Conservation (phyloP, 805 yeast genomes). For the Starmera quercuum region DNA sequence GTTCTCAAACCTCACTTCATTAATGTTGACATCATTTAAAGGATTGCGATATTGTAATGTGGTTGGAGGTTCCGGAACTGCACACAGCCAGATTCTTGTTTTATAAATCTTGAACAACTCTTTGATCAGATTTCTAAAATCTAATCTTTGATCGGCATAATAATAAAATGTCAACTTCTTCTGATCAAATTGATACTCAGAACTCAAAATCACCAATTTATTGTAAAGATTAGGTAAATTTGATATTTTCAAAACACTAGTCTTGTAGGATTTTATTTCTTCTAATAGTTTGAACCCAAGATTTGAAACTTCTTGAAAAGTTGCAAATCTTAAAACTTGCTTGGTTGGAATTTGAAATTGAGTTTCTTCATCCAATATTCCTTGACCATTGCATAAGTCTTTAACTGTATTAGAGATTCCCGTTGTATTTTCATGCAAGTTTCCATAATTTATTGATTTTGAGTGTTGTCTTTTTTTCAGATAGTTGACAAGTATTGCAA, state of each 20-base stretch:
- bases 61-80: constrained; percentile 30
- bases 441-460: constrained; percentile 31
- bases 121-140: constrained; percentile 64
- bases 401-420: constrained; percentile 13
- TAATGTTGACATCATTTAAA: constrained; percentile 6
- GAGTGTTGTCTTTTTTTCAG: constrained; percentile 67
- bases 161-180: constrained; percentile 71
- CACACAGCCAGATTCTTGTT: constrained; percentile 80
- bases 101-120: constrained; percentile 70
- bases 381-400: constrained; percentile 17
- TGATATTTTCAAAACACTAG: constrained; percentile 46
- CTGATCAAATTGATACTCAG: constrained; percentile 78
- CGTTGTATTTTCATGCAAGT: constrained; percentile 1
- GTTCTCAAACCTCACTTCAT: constrained; percentile 6
- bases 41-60: not conserved
- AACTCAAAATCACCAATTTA: constrained; percentile 55
- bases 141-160: constrained; percentile 56
- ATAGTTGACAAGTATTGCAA: constrained; percentile 67
- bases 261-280: constrained; percentile 63
- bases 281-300: constrained; percentile 58
- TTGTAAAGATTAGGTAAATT: constrained; percentile 30
- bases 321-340: constrained; percentile 70
- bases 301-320: constrained; percentile 59
- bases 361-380: constrained; percentile 28
- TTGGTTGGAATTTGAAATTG: constrained; percentile 66